These are phyloP conservation scores for Magnolia kwangsiensis DNA, from an alignment of 164 flowering plant genomes.

Conservation along the genomic window DNA sequence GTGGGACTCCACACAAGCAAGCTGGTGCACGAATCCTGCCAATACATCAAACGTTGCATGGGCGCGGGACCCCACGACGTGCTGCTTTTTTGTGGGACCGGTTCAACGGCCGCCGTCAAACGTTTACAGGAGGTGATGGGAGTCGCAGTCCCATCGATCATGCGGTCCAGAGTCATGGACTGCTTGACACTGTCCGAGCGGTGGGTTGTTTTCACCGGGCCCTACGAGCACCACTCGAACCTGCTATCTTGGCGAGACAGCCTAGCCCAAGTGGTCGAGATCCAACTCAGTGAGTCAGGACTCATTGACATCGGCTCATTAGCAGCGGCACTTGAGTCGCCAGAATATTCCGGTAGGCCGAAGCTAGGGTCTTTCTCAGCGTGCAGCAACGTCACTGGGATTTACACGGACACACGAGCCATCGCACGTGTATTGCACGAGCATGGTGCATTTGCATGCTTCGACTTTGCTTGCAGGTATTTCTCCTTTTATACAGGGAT, in stretches of 20 bases:
- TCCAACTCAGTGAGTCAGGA: conserved; percentile 9
- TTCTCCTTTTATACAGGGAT: background rate
- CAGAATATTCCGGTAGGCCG: conserved; percentile 8
- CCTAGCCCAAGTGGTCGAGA: conserved; percentile 21
- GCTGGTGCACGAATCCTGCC: conserved; percentile 3
- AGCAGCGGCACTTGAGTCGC: conserved; percentile 6
- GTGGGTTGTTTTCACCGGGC: conserved; percentile 18
- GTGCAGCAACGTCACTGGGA: conserved; percentile 22
- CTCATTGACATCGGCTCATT: conserved; percentile 6
- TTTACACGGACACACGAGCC: conserved; percentile 12
- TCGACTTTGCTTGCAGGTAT: conserved; percentile 21
- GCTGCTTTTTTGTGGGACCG: conserved; percentile 13
- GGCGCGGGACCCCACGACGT: conserved; percentile 10
- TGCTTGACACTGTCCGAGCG: conserved; percentile 6
- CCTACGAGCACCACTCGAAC: conserved; percentile 23
- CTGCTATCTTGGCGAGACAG: conserved; percentile 22
- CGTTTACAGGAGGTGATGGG: conserved; percentile 20
- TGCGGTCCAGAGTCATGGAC: conserved; percentile 3
- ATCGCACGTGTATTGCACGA: conserved; percentile 15
- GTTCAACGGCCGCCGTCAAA: conserved; percentile 7
- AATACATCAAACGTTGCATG: conserved; percentile 10
- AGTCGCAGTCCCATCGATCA: conserved; percentile 11
- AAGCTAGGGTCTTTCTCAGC: conserved; percentile 22
- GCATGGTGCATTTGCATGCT: conserved; percentile 22
- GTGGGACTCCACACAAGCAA: conserved; percentile 11